These are phyloP conservation scores for Lasiodiplodia sp. DNA, from an alignment of 2,329 filamentous ascomycete species.

Conservation along the genomic window DNA sequence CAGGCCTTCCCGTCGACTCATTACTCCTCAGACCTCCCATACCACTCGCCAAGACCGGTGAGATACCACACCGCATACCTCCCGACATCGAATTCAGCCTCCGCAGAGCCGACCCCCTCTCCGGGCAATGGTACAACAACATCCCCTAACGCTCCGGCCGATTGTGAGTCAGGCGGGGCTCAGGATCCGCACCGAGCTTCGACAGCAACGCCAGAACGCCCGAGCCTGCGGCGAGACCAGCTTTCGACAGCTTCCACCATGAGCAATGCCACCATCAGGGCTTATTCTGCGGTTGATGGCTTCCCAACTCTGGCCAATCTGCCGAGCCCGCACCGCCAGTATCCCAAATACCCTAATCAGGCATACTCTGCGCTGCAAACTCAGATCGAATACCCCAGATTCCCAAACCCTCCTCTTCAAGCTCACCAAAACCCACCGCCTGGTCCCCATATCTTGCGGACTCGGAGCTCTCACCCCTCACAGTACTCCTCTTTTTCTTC, in stretches of 20 bases:
- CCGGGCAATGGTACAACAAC: constrained; percentile 40
- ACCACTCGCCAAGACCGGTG: constrained; percentile 50
- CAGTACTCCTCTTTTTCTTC: constrained; percentile 49
- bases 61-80: constrained; percentile 44
- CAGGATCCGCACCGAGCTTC: constrained; percentile 30
- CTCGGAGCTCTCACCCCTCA: constrained; percentile 52
- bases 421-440: constrained; percentile 37
- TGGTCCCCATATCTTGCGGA: constrained; percentile 48
- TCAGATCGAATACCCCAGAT: constrained; percentile 50
- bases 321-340: constrained; percentile 30
- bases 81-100: constrained; percentile 40
- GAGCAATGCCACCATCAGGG: constrained; percentile 52
- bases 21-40: constrained; percentile 43
- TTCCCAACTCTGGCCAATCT: constrained; percentile 30
- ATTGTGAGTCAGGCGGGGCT: constrained; percentile 23
- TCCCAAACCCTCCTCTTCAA: constrained; percentile 28
- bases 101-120: constrained; percentile 43
- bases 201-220: constrained; percentile 40
- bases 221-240: constrained; percentile 48
- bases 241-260: constrained; percentile 51
- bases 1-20: constrained; percentile 33
- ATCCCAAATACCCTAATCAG: constrained; percentile 57
- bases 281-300: constrained; percentile 36
- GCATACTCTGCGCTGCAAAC: constrained; percentile 56
- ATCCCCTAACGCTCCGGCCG: constrained; percentile 34